These are phyloP conservation scores for Podila epigama DNA, from an alignment of 192 early-diverging fungal genomes.

Conservation along the genomic window DNA sequence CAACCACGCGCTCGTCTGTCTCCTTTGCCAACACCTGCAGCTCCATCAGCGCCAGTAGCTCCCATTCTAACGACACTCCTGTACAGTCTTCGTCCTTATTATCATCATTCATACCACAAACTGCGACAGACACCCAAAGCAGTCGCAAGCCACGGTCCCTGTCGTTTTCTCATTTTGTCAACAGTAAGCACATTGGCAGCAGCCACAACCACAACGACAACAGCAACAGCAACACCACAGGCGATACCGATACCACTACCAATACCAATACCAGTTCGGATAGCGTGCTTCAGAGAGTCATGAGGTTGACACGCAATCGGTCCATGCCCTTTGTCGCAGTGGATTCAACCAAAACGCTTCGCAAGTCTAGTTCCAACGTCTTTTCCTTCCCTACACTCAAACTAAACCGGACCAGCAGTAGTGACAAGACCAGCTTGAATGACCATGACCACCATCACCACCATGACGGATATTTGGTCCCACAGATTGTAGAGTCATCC, in stretches of 20 bases:
- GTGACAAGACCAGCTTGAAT: not conserved
- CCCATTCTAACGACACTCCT: not conserved
- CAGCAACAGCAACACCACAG: not conserved
- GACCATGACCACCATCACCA: not conserved
- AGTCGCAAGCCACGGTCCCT: not conserved
- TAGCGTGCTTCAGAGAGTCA: slow-evolving; percentile 1
- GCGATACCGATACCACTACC: not conserved
- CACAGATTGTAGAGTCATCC: not conserved
- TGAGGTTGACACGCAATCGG: slow-evolving; percentile 9
- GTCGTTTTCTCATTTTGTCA: not conserved
- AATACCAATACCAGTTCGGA: not conserved
- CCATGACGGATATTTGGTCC: not conserved
- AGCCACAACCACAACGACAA: not conserved
- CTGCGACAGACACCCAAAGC: not conserved
- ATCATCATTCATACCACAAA: no score
- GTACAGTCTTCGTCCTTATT: no score
- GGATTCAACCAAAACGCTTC: not conserved
- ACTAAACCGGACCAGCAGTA: not conserved
- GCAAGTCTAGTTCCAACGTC: slow-evolving; percentile 2
- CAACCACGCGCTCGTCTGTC: not conserved
- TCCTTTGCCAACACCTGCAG: not conserved
- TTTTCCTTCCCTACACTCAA: slow-evolving; percentile 13
- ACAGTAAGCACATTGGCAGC: slow-evolving; percentile 5
- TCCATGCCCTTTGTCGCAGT: slow-evolving; percentile 9
- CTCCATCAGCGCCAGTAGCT: not conserved